Evolutionary conservation across 495 filamentous ascomycete genomes (phyloP).

Genomic region (Amorphotheca resinae): DNA sequence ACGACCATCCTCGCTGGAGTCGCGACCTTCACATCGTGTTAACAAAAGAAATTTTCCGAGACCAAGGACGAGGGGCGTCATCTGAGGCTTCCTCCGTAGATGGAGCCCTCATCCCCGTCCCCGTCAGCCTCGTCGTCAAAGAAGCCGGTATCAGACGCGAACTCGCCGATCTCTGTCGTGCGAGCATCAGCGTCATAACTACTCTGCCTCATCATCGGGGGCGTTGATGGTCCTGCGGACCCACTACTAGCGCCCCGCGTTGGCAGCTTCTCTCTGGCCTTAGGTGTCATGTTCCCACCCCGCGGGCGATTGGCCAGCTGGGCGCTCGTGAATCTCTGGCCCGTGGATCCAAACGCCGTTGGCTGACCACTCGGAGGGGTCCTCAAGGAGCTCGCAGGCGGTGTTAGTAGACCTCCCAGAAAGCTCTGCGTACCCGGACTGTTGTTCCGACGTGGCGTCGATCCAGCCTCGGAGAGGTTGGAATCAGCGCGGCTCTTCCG

Average conservation of each 20-base stretch:
- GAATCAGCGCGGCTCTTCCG: conserved; percentile 44
- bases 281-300: conserved; percentile 25
- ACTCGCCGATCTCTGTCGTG: conserved; percentile 20
- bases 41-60: too few species aligned
- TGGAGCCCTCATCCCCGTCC: not conserved
- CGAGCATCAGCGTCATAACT: conserved; percentile 66
- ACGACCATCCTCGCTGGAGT: too few species aligned
- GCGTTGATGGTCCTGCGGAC: conserved; percentile 44
- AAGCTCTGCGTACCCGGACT: conserved; percentile 29
- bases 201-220: conserved; percentile 53
- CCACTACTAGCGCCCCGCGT: conserved; percentile 16
- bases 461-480: conserved; percentile 23
- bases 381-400: conserved; percentile 37
- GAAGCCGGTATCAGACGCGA: conserved; percentile 44
- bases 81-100: not conserved
- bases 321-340: conserved; percentile 35
- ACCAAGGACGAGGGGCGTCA: not conserved
- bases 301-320: conserved; percentile 32
- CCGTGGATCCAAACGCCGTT: conserved; percentile 38
- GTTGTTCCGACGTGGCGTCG: conserved; percentile 52
- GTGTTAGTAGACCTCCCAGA: conserved; percentile 71
- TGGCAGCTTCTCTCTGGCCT: conserved; percentile 17
- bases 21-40: too few species aligned
- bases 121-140: conserved; percentile 35
- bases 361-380: conserved; percentile 31